phyloP scores from a whole-genome alignment of 2,329 filamentous ascomycete genomes.

The Periconia sp. region DNA sequence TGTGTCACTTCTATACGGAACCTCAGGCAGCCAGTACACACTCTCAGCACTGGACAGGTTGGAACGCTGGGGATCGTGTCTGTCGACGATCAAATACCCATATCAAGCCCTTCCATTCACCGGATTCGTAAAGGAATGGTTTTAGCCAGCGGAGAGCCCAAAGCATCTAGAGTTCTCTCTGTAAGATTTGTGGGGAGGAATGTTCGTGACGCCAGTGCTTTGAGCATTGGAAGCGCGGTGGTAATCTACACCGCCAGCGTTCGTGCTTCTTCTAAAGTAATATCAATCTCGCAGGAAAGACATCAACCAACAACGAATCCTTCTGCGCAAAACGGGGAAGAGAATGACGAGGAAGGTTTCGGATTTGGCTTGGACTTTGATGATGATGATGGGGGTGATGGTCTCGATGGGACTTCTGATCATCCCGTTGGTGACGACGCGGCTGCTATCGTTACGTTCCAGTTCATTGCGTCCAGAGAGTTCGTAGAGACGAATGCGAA shows the following conservation, averaged over 20 bases:
- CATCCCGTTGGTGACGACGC: constrained; percentile 37
- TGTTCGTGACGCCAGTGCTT: constrained; percentile 60
- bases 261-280: constrained; percentile 74
- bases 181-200: constrained; percentile 64
- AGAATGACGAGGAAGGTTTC: constrained; percentile 48
- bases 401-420: constrained; percentile 10
- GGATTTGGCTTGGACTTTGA: constrained; percentile 58
- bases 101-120: constrained; percentile 32
- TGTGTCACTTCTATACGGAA: constrained; percentile 86
- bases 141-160: constrained; percentile 62
- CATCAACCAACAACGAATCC: constrained; percentile 7
- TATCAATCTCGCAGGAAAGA: constrained; percentile 48
- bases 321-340: constrained; percentile 9
- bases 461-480: constrained; percentile 69
- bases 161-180: constrained; percentile 52
- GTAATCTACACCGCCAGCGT: constrained; percentile 89
- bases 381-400: constrained; percentile 48
- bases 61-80: constrained; percentile 75
- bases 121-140: constrained; percentile 79
- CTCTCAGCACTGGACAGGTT: constrained; percentile 77
- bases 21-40: constrained; percentile 77
- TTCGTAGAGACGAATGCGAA: constrained; percentile 73
- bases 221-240: constrained; percentile 69
- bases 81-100: constrained; percentile 45
- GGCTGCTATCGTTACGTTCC: constrained; percentile 61